A percentile compares a stretch with the other conserved stretches of the same genome.
phyloP scores from a whole-genome alignment of 2,329 filamentous ascomycete genomes.

The Geoglossum cookeanum region DNA sequence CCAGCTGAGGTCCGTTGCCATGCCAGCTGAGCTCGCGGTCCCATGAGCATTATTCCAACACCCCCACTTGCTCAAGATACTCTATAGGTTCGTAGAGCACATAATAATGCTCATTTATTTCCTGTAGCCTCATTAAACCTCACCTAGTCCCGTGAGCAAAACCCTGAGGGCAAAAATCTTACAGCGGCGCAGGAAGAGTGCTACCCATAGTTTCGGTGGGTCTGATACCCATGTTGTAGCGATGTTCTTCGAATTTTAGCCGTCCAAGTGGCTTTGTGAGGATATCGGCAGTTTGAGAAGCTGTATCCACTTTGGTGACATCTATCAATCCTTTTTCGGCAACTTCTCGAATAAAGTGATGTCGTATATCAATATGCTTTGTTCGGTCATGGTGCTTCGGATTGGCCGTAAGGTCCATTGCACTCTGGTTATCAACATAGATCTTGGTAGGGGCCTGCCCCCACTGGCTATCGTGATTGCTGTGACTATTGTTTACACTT shows the following conservation, averaged over 20 bases:
- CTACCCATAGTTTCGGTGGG: background rate
- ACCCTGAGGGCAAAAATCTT: too few relatives aligned
- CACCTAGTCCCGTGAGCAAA: background rate
- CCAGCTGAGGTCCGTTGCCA: too few relatives aligned
- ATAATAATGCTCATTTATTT: background rate
- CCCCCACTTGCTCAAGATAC: background rate
- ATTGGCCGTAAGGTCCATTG: constrained; percentile 7
- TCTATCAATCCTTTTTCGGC: background rate
- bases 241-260: background rate
- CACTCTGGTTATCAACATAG: constrained; percentile 7
- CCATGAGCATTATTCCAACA: too few relatives aligned
- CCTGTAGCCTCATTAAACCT: background rate
- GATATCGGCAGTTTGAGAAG: too few relatives aligned
- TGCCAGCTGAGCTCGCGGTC: too few relatives aligned
- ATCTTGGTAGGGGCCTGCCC: background rate
- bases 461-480: background rate
- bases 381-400: constrained; percentile 6
- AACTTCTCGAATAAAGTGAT: constrained; percentile 7
- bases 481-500: background rate
- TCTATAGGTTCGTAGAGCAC: background rate
- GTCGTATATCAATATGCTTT: constrained; percentile 10
- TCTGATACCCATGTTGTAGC: background rate
- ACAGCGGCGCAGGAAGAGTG: background rate
- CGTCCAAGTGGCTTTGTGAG: background rate
- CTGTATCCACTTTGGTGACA: too few relatives aligned